Percentiles rank a stretch among this genome's conserved stretches.
Evolutionary conservation across 768 basidiomycete species (phyloP).

Genomic region (Mycena floridula): DNA sequence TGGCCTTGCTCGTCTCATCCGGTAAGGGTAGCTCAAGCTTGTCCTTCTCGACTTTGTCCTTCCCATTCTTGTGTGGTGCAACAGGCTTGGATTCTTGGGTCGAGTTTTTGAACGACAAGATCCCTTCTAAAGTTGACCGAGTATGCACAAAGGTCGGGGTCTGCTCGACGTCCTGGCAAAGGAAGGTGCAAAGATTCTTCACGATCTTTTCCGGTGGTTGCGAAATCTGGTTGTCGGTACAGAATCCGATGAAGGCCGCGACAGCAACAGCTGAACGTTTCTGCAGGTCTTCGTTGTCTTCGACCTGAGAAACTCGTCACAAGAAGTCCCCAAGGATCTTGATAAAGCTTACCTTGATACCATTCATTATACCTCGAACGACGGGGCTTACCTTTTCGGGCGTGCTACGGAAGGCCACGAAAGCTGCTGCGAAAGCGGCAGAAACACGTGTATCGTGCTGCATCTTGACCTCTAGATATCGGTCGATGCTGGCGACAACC

Average conservation of each 20-base stretch:
- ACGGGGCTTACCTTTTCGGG: conserved; percentile 95
- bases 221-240: conserved; percentile 59
- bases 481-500: conserved; percentile 65
- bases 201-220: conserved; percentile 96
- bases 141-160: conserved; percentile 83
- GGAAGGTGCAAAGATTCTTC: conserved; percentile 93
- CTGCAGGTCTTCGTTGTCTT: conserved; percentile 86
- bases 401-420: conserved; percentile 78
- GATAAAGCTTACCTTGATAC: conserved; percentile 73
- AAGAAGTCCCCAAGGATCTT: conserved; percentile 6
- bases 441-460: conserved; percentile 84
- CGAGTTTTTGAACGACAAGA: conserved; percentile 63
- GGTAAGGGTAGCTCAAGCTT: conserved; percentile 34
- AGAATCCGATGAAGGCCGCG: conserved; percentile 84
- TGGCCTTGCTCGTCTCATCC: conserved; percentile 57
- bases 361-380: conserved; percentile 95
- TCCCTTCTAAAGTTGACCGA: conserved; percentile 58
- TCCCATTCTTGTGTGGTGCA: conserved; percentile 20
- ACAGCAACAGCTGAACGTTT: conserved; percentile 82
- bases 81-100: conserved; percentile 17
- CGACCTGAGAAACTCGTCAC: conserved; percentile 45
- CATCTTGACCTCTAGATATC: conserved; percentile 75
- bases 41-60: conserved; percentile 34
- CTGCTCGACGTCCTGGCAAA: conserved; percentile 85
- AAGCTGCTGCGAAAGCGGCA: conserved; percentile 86